Conservation (phyloP, 495 filamentous ascomycete species). For the Penicillium canariense region DNA sequence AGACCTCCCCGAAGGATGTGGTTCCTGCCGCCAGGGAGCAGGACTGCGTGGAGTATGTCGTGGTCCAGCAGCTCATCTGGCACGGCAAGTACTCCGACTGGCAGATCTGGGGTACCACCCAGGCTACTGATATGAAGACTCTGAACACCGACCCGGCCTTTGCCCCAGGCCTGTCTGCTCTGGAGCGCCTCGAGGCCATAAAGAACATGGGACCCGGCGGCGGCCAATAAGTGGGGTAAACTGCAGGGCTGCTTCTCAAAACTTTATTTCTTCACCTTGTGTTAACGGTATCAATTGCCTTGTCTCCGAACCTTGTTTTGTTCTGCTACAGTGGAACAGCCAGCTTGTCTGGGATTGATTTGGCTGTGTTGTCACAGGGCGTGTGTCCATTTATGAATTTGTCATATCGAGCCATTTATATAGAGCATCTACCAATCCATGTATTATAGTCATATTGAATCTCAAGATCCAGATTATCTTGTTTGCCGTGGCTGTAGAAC, state of each 20-base stretch:
- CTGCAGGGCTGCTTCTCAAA: background rate
- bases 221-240: slow-evolving; percentile 18
- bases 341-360: background rate
- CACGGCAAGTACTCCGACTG: slow-evolving; percentile 60
- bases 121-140: slow-evolving; percentile 55
- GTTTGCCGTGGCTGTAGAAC: background rate
- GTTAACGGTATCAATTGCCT: slow-evolving; percentile 3
- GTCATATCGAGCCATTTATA: slow-evolving; percentile 14
- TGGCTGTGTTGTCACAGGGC: background rate
- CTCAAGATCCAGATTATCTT: background rate
- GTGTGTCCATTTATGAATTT: slow-evolving; percentile 1
- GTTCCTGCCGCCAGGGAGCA: slow-evolving; percentile 49
- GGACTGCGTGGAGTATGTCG: slow-evolving; percentile 73
- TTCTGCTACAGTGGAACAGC: background rate
- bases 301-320: background rate
- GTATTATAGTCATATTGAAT: slow-evolving; percentile 21
- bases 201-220: slow-evolving; percentile 23
- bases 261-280: slow-evolving; percentile 4
- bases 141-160: slow-evolving; percentile 37
- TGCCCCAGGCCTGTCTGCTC: slow-evolving; percentile 26
- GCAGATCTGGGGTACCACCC: slow-evolving; percentile 72
- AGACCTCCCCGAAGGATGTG: background rate
- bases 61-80: slow-evolving; percentile 62
- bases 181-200: slow-evolving; percentile 38
- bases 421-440: slow-evolving; percentile 23